Evolutionary conservation across 108 stramenopile genomes (phyloP), one percentile per base, ranked within the genome.

Genomic region (Mediolabrus comicus): DNA sequence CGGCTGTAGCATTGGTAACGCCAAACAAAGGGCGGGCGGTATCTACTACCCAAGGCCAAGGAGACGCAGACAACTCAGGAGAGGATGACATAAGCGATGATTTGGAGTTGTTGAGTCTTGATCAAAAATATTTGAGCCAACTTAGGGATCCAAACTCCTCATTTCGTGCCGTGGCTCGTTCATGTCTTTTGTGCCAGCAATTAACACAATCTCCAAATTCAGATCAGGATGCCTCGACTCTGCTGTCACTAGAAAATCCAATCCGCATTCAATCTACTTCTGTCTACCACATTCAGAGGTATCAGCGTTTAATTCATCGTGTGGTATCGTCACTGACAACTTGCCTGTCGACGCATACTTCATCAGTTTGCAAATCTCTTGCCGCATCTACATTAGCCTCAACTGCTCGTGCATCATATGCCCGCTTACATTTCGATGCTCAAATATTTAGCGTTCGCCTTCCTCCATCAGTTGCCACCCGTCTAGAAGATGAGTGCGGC

Each of bases 401-500:
- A 7, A 29, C 80, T 57, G 87, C 79, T 16, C 68, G 89, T 49
- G 55, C 84, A 12, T 59, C 70, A 14, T 84, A 81, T 65, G 84
- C 84, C 24, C 54, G 71, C 41, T 38, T 84, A 25, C 67, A 83
- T 13, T 75, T 73, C 49, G 83, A 85, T 19, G 75, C 83, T 3
- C 66, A 60, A 14, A 29, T 87, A 38, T 71, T 65, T 41, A 69
- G 80, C 24, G 41, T 76, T 2, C 64, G 84, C 13, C 81, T 39
- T 5, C 67, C 49, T 19, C 65, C 43, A 25, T 86, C 65, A 53
- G 59, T 72, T 13, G 56, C 57, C 7, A 63, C 61, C 3, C 76
- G 71, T 17, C 60, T 88, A 33, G 84, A 88, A 69, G 90, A 91
- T 67, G 84, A 85, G 63, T 71, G 85, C 3, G 87, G 87, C 13